Base-by-base conservation (phyloP, 306 rosid genomes). In the Quercus glauca region DNA sequence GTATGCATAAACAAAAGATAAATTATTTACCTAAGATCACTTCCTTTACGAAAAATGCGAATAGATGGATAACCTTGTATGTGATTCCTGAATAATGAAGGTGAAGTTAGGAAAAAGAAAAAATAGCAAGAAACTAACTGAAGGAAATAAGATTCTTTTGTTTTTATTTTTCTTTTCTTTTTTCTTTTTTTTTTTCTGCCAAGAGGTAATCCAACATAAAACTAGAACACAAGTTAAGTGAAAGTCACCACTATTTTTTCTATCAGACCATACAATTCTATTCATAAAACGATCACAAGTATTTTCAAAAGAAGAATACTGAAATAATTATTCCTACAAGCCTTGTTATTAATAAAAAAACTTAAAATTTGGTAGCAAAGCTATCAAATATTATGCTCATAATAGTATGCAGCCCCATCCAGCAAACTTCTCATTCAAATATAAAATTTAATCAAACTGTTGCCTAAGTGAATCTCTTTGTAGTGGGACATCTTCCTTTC, bases 1-100 rank as follows among this genome's bases (percentile, higher is more conserved):
- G 33, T 4, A n/a, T 52, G 56, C 29, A 6, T 1, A 55, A 20
- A 69, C 15, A 33, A 28, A 31, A 28, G 61, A 65, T 73, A 78
- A 43, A 59, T 21, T 56, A 67, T 79, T 86, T 87, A 95, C 99
- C 97, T 93, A 84, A 95, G 28, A 83, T 95, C 98, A 87, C 84
- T 93, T 89, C 99, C 99, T 88, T 85, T 91, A 26, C 98, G 98
- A 68, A 95, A 95, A 79, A 95, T 93, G 79, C 99, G 99, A 84
- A 95, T 89, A 28, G 99, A 93, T 12, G 99, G 99, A 88, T 95
- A 95, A 52, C 98, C 99, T 87, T 95, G 99, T 77, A 95, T 90
- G 86, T 95, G 99, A 85, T 95, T 53, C 92, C 99, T 95, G 89
- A 84, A 85, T 63, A 86, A 67, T 85, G 55, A 78, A 74, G 15